These are phyloP conservation scores for Clitopilus passeckerianus DNA, from an alignment of 768 basidiomycete species.

Conservation along the genomic window DNA sequence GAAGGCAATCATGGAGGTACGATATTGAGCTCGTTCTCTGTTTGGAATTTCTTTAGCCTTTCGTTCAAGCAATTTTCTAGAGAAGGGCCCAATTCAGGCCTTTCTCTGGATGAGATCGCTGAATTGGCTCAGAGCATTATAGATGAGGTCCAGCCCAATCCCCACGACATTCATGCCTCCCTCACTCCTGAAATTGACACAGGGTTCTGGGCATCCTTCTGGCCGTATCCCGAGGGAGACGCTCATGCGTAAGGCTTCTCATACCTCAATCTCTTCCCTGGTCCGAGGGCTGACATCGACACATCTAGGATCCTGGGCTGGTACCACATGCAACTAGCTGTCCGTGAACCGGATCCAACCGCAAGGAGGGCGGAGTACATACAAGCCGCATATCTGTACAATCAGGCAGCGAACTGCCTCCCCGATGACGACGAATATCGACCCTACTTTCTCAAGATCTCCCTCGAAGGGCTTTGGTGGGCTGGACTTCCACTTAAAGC, in stretches of 20 bases:
- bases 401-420: background rate
- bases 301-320: constrained; percentile 20
- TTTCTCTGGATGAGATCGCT: constrained; percentile 22
- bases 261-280: background rate
- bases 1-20: constrained; percentile 26
- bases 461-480: background rate
- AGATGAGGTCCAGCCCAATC: constrained; percentile 23
- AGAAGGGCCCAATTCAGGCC: constrained; percentile 10
- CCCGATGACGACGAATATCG: background rate
- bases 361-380: background rate
- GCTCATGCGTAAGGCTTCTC: constrained; percentile 27
- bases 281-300: background rate
- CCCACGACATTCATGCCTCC: constrained; percentile 2
- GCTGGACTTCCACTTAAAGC: background rate
- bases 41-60: background rate
- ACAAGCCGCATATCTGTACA: background rate
- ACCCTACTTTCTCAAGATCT: background rate
- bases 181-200: constrained; percentile 12
- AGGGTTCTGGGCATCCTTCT: constrained; percentile 30
- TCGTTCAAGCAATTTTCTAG: constrained; percentile 7
- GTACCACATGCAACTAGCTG: constrained; percentile 17
- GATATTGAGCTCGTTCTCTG: too few relatives aligned
- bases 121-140: constrained; percentile 25
- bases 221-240: constrained; percentile 27
- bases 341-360: background rate